Percentiles rank a stretch among this genome's conserved stretches.
These are phyloP conservation scores for Escallonia rubra DNA, from an alignment of 129 eudicot species.

Conservation along the genomic window DNA sequence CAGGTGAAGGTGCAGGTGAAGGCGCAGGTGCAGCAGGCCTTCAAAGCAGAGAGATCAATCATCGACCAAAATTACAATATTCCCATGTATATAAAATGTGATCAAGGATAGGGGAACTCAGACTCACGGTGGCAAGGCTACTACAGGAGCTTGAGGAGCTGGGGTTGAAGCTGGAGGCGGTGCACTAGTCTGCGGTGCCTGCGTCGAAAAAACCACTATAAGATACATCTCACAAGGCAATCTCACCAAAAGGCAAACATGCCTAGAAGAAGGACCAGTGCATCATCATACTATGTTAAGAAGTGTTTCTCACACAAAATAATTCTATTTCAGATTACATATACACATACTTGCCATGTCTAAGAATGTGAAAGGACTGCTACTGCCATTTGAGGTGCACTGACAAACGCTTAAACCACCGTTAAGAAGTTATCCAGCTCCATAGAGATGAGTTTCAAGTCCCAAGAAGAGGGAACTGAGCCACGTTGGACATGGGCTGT, in stretches of 20 bases:
- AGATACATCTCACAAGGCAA: constrained; percentile 15
- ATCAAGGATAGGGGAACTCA: constrained; percentile 1
- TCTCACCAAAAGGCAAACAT: background rate
- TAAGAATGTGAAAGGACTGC: too few relatives aligned
- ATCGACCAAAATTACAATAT: constrained; percentile 1
- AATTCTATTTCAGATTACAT: too few relatives aligned
- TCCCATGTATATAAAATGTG: background rate
- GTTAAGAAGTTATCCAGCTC: too few relatives aligned
- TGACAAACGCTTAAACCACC: too few relatives aligned
- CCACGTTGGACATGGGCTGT: too few relatives aligned
- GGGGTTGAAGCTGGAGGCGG: constrained; percentile 32
- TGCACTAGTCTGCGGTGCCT: constrained; percentile 63
- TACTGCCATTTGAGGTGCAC: too few relatives aligned
- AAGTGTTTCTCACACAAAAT: too few relatives aligned
- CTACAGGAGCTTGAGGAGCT: constrained; percentile 39
- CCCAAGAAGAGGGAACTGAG: too few relatives aligned
- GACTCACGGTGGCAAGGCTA: constrained; percentile 40
- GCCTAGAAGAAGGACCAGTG: background rate
- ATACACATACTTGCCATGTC: too few relatives aligned
- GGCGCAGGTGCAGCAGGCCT: constrained; percentile 44
- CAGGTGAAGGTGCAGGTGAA: too few relatives aligned
- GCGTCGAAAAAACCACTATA: constrained; percentile 10
- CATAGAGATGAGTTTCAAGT: too few relatives aligned
- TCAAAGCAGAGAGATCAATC: constrained; percentile 6
- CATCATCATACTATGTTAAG: too few relatives aligned